Conservation (phyloP, 75 land plant genomes). For the Pseudotsuga menziesii region DNA sequence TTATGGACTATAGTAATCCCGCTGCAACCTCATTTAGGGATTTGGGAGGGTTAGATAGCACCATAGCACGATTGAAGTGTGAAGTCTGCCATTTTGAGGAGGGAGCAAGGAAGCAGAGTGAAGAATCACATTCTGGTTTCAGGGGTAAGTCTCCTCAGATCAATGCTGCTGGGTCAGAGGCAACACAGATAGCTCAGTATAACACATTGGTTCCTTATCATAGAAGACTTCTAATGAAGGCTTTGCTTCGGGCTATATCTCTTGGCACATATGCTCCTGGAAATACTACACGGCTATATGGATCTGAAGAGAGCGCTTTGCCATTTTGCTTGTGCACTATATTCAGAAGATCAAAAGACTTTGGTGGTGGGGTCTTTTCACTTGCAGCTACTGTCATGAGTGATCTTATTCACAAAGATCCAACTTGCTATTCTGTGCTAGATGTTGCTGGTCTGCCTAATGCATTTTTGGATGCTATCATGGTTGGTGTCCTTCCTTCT, state of each 20-base stretch:
- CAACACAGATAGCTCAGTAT: conserved; percentile 33
- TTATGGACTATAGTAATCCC: conserved; percentile 95
- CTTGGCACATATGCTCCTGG: conserved; percentile 96
- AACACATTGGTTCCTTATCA: conserved; percentile 69
- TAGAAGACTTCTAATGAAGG: conserved; percentile 68
- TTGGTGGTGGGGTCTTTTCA: conserved; percentile 96
- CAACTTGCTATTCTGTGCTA: conserved; percentile 82
- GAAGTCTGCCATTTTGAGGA: conserved; percentile 71
- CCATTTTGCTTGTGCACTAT: conserved; percentile 74
- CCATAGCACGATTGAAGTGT: conserved; percentile 61
- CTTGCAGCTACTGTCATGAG: conserved; percentile 96
- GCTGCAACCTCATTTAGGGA: conserved; percentile 89
- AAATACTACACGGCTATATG: conserved; percentile 50
- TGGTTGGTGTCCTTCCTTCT: conserved; percentile 77
- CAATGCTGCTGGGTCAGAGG: conserved; percentile 17
- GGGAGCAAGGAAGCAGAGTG: conserved; percentile 26
- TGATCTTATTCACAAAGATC: conserved; percentile 97
- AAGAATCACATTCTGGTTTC: conserved; percentile 13
- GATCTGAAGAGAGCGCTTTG: conserved; percentile 79
- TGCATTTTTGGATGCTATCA: conserved; percentile 88
- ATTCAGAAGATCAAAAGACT: conserved; percentile 79
- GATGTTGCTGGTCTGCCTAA: conserved; percentile 80
- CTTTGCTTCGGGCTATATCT: conserved; percentile 78
- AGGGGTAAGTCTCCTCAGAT: conserved; percentile 34
- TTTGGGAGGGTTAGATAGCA: conserved; percentile 85